Evolutionary conservation across 2,329 filamentous ascomycete species (phyloP).

Genomic region (Phaeosphaeriaceae sp.): DNA sequence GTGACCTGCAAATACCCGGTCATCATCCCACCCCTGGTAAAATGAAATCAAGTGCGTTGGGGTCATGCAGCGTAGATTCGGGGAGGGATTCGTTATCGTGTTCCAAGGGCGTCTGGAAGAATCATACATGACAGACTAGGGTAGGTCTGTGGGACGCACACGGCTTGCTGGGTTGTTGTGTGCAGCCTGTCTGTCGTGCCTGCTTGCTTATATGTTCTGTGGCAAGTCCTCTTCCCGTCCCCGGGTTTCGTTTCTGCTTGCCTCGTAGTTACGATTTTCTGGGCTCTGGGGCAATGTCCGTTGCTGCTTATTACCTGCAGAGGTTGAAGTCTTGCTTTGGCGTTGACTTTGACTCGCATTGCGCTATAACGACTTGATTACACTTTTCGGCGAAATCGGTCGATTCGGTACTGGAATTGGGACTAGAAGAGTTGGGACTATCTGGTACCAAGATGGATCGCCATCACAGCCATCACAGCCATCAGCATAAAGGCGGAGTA

Average conservation of each 20-base stretch:
- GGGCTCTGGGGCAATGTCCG: neutral
- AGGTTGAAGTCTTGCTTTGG: neutral
- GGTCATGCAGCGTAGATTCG: neutral
- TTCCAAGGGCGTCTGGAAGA: neutral
- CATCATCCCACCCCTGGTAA: neutral
- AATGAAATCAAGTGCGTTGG: neutral
- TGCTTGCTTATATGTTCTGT: neutral
- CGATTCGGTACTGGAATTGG: neutral
- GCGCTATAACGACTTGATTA: neutral
- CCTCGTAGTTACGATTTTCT: neutral
- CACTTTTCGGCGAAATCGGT: neutral
- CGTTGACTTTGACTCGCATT: neutral
- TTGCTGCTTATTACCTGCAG: neutral
- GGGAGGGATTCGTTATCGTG: neutral
- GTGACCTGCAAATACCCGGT: neutral
- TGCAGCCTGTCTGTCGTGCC: no score
- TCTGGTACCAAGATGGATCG: conserved; percentile 11
- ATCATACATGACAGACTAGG: neutral
- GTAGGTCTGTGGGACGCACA: neutral
- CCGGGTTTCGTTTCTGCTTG: neutral
- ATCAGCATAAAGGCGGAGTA: conserved; percentile 17
- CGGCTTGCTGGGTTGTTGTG: neutral
- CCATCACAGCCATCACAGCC: conserved; percentile 8
- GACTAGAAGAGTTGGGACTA: neutral
- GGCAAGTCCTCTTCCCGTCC: neutral